A percentile compares a stretch with the other conserved stretches of the same genome.
phyloP scores from a whole-genome alignment of 306 rosid species.

The Abrus pulchellus region DNA sequence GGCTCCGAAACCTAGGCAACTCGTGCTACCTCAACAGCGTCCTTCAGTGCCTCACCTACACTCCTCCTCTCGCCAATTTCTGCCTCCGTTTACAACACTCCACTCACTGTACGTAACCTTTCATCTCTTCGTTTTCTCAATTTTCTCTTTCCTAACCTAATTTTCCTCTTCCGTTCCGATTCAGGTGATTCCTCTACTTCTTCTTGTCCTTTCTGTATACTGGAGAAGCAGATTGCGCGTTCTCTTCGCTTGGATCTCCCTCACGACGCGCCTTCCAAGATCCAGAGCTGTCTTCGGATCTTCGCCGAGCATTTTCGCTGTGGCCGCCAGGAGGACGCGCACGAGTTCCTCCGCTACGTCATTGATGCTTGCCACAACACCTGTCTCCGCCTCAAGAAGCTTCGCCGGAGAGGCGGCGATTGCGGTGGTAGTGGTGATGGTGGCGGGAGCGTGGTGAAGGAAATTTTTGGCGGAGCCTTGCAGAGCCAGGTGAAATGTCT shows the following conservation, averaged over 20 bases:
- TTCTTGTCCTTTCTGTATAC: constrained; percentile 85
- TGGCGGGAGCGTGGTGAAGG: constrained; percentile 71
- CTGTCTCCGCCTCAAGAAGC: constrained; percentile 89
- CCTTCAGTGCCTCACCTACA: constrained; percentile 98
- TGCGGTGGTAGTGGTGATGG: background rate
- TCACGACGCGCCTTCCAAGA: constrained; percentile 76
- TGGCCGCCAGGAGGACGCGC: constrained; percentile 98
- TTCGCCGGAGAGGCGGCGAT: constrained; percentile 55
- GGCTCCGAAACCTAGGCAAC: constrained; percentile 94
- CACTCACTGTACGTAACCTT: constrained; percentile 58
- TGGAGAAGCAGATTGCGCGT: constrained; percentile 84
- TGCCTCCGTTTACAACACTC: constrained; percentile 88
- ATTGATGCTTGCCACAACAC: constrained; percentile 97
- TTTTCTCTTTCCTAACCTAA: background rate
- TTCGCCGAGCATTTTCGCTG: constrained; percentile 80
- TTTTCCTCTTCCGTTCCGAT: background rate
- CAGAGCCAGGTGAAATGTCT: constrained; percentile 99
- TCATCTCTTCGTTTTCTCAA: background rate
- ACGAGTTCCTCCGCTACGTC: constrained; percentile 91
- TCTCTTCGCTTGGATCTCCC: constrained; percentile 74
- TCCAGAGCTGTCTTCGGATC: constrained; percentile 79
- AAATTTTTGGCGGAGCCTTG: constrained; percentile 94
- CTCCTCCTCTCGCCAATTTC: constrained; percentile 99
- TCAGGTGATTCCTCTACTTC: constrained; percentile 78
- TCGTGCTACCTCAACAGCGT: constrained; percentile 99